Base-by-base conservation (phyloP, 2,329 filamentous ascomycete genomes). In the Truncatella angustata region DNA sequence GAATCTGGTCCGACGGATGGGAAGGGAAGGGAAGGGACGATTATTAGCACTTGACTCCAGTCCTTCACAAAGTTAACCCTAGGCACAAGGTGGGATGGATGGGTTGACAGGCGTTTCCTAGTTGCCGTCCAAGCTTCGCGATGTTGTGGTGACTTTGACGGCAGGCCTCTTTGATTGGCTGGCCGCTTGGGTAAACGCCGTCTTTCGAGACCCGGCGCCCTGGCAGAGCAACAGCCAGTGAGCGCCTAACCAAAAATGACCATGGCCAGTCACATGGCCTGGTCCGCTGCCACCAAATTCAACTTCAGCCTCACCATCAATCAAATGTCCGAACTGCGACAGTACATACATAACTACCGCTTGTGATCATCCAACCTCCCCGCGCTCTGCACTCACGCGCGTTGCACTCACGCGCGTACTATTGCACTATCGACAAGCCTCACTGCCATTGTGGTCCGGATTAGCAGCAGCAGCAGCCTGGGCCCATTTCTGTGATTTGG, bases 71-170 rank as follows among this genome's bases (percentile, higher is more conserved):
- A n/a, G n/a, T n/a, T n/a, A n/a, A n/a, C n/a, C n/a, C n/a, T n/a
- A n/a, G n/a, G n/a, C n/a, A n/a, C n/a, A 35, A 40, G 45, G 43
- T 53, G 46, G 21, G 39, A 49, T 44, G 50, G 44, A 61, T 52
- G 52, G 53, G 54, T 56, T 59, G 48, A 16, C 40, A 43, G 39
- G 47, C 47, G 47, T 54, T 50, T 56, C 40, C 52, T 49, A 44
- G 54, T 52, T 55, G 58, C 56, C 59, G 47, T 49, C 51, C 51
- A 26, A 53, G 51, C 45, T 53, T 70, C 67, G 66, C 68, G 63
- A 70, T 73, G 70, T 73, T 73, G 67, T 73, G 70, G 70, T 72
- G 64, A 64, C 63, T 62, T n/a, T 61, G 60, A 55, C 54, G 57
- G 58, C 53, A 53, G 46, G 56, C 57, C 35, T 50, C 51, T 35